A percentile compares a stretch with the other conserved stretches of the same genome.
Evolutionary conservation across 805 yeast species (phyloP).

Genomic region (Candida hungchunana): DNA sequence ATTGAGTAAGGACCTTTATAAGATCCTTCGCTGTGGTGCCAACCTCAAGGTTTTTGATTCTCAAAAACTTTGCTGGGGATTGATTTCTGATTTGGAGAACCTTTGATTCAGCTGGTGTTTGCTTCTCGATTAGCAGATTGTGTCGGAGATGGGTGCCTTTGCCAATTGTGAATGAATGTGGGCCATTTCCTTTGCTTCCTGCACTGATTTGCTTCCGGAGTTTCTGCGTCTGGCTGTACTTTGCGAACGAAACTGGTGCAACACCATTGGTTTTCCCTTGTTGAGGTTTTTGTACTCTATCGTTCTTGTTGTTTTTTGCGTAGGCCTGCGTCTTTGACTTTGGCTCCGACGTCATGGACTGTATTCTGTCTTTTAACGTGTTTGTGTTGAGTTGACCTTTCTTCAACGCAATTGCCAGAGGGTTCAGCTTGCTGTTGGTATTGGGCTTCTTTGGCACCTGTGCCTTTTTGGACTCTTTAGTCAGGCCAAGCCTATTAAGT

Average conservation of each 20-base stretch:
- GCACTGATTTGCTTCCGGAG: neutral
- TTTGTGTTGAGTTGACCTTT: constrained; percentile 4
- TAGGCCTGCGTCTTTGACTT: too few species aligned
- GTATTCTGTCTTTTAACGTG: constrained; percentile 10
- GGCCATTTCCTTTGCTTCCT: neutral
- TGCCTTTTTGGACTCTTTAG: constrained; percentile 1
- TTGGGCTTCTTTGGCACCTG: neutral
- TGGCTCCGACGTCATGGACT: constrained; percentile 5
- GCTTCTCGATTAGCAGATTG: too few species aligned
- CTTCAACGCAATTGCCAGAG: constrained; percentile 9
- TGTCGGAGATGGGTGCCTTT: too few species aligned
- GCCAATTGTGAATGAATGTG: too few species aligned
- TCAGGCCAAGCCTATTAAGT: neutral
- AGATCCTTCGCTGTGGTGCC: constrained; percentile 31
- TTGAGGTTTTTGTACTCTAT: too few species aligned
- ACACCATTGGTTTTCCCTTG: too few species aligned
- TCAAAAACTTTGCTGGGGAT: constrained; percentile 23
- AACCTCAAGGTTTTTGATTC: constrained; percentile 28
- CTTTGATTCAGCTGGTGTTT: neutral
- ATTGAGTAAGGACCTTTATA: constrained; percentile 23
- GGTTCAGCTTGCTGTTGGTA: constrained; percentile 2
- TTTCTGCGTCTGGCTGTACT: constrained; percentile 3
- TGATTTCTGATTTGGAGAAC: constrained; percentile 23
- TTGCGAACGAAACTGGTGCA: constrained; percentile 11
- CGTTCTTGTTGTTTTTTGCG: too few species aligned